Conservation (phyloP, 371 early-diverging fungal genomes). For the Mortierella sp. region DNA sequence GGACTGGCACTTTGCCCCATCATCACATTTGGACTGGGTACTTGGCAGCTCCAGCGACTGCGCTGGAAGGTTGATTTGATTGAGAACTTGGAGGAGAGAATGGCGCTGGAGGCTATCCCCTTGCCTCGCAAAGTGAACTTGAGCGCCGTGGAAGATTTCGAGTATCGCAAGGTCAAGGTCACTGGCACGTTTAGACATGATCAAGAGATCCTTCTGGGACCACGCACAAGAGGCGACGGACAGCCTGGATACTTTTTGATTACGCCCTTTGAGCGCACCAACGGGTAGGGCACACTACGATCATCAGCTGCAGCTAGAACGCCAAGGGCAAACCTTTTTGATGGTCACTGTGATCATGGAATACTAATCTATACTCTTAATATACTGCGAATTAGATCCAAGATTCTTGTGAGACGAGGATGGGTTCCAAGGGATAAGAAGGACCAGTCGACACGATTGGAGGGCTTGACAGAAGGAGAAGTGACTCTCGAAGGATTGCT, state of each 20-base stretch:
- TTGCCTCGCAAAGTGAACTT: constrained; percentile 76
- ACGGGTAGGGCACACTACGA: constrained; percentile 62
- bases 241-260: constrained; percentile 86
- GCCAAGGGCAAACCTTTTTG: neutral
- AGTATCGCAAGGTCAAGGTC: constrained; percentile 81
- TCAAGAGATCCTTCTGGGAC: constrained; percentile 86
- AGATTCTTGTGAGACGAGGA: constrained; percentile 88
- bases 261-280: constrained; percentile 87
- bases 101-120: constrained; percentile 76
- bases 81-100: constrained; percentile 76
- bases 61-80: constrained; percentile 92
- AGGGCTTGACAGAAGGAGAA: constrained; percentile 65
- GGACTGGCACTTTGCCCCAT: constrained; percentile 78
- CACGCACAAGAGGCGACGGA: constrained; percentile 81
- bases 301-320: neutral
- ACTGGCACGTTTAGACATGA: constrained; percentile 81
- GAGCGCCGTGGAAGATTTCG: constrained; percentile 71
- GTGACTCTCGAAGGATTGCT: constrained; percentile 77
- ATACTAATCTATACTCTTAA: neutral
- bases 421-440: constrained; percentile 87
- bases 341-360: neutral
- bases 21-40: constrained; percentile 87
- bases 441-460: constrained; percentile 69
- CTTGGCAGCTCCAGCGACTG: constrained; percentile 93
- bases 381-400: constrained; percentile 50